A percentile compares a stretch with the other conserved stretches of the same genome.
Conservation (phyloP, 768 basidiomycete genomes). For the Epithele typhae region DNA sequence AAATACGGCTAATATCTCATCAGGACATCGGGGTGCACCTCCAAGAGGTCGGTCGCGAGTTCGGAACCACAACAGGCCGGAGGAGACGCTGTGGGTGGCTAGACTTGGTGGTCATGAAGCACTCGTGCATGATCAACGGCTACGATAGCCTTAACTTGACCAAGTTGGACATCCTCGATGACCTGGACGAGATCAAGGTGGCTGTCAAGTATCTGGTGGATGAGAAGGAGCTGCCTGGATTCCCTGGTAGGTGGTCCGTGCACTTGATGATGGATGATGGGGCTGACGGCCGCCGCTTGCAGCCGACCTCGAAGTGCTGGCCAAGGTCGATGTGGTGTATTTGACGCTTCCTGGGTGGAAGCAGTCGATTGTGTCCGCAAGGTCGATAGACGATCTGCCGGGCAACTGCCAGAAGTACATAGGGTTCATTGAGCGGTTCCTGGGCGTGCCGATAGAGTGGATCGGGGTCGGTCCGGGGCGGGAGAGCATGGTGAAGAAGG, state of each 20-base stretch:
- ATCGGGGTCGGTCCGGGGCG: constrained; percentile 90
- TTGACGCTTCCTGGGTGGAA: constrained; percentile 92
- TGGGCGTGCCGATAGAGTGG: constrained; percentile 79
- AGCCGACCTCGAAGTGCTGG: constrained; percentile 86
- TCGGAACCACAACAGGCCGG: constrained; percentile 89
- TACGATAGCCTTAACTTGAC: constrained; percentile 93
- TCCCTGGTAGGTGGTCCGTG: constrained; percentile 74
- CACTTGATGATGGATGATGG: background rate
- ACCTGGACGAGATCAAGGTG: constrained; percentile 82
- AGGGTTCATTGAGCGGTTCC: constrained; percentile 74
- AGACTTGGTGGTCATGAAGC: constrained; percentile 90
- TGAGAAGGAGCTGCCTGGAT: constrained; percentile 73
- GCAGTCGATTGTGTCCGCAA: constrained; percentile 59
- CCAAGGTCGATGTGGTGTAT: constrained; percentile 79
- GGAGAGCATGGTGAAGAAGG: constrained; percentile 62
- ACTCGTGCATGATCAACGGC: constrained; percentile 93
- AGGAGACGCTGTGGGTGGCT: constrained; percentile 95
- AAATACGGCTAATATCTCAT: background rate
- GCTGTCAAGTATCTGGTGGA: constrained; percentile 76
- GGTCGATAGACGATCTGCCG: constrained; percentile 71
- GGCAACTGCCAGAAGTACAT: constrained; percentile 83
- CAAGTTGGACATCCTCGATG: constrained; percentile 91
- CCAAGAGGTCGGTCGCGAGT: constrained; percentile 93
- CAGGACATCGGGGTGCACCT: constrained; percentile 81
- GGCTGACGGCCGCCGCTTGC: background rate